Percentiles rank a stretch among this genome's conserved stretches.
phyloP scores from a whole-genome alignment of 495 filamentous ascomycete genomes.

The Hypoxylon fuscum region DNA sequence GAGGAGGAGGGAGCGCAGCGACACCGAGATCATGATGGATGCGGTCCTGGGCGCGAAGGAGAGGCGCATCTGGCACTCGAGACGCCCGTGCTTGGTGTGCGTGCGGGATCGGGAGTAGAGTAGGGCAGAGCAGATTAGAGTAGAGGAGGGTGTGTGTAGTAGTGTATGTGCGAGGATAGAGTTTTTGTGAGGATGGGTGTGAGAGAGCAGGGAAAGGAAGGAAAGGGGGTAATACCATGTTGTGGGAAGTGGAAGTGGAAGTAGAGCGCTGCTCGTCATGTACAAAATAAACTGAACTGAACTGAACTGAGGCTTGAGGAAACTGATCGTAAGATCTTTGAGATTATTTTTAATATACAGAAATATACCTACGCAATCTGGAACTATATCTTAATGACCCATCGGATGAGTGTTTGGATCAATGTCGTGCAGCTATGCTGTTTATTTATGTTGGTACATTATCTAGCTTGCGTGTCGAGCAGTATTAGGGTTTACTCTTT shows the following conservation, averaged over 20 bases:
- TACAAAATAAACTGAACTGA: not conserved
- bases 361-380: too few species aligned
- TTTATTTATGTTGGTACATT: too few species aligned
- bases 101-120: slow-evolving; percentile 55
- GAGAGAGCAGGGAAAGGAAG: not conserved
- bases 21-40: slow-evolving; percentile 56
- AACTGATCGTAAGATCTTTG: too few species aligned
- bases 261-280: not conserved
- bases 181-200: too few species aligned
- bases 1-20: slow-evolving; percentile 28
- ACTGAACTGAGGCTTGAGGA: too few species aligned
- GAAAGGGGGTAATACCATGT: not conserved
- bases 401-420: too few species aligned
- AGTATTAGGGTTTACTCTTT: too few species aligned
- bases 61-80: slow-evolving; percentile 77
- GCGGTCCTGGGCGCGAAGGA: slow-evolving; percentile 64
- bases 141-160: not conserved
- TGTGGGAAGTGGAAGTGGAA: not conserved
- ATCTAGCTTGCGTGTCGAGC: too few species aligned
- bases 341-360: too few species aligned
- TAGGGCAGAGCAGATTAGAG: not conserved
- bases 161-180: not conserved
- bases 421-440: too few species aligned
- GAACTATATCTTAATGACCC: too few species aligned
- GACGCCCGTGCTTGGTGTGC: slow-evolving; percentile 69